These are phyloP conservation scores for Fraxinus xanthoxyloides DNA, from an alignment of 305 asterid species.

Conservation along the genomic window DNA sequence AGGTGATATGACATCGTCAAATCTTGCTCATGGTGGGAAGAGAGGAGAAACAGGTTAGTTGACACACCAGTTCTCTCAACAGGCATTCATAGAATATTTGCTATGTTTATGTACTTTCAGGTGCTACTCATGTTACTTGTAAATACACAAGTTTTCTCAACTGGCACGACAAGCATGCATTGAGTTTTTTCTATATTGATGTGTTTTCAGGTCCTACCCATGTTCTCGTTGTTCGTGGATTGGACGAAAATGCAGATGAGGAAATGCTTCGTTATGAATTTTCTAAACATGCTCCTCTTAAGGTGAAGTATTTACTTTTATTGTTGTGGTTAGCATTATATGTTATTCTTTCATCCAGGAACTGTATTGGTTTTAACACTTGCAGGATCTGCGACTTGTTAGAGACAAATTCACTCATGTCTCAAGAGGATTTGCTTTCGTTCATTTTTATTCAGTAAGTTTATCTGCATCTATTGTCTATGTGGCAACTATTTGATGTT, in stretches of 20 bases:
- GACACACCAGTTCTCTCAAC: neutral
- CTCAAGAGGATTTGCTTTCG: slow-evolving; percentile 96
- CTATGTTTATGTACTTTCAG: slow-evolving; percentile 12
- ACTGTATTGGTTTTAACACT: slow-evolving; percentile 19
- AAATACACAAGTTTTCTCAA: neutral
- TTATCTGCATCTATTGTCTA: slow-evolving; percentile 10
- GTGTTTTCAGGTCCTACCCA: slow-evolving; percentile 77
- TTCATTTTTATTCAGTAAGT: slow-evolving; percentile 85
- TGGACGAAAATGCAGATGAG: slow-evolving; percentile 99
- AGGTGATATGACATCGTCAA: slow-evolving; percentile 86
- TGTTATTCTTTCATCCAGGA: slow-evolving; percentile 17
- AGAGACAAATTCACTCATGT: slow-evolving; percentile 98
- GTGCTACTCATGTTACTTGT: slow-evolving; percentile 45
- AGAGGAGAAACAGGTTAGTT: slow-evolving; percentile 88
- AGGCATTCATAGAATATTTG: slow-evolving; percentile 5
- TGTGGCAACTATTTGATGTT: neutral
- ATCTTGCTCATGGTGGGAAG: slow-evolving; percentile 54
- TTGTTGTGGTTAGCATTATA: neutral
- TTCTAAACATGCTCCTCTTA: slow-evolving; percentile 90
- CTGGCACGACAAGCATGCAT: neutral
- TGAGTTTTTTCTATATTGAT: slow-evolving; percentile 13
- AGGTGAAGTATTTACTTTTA: slow-evolving; percentile 41
- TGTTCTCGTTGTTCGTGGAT: slow-evolving; percentile 96
- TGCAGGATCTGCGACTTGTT: slow-evolving; percentile 95
- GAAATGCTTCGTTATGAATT: slow-evolving; percentile 98